These are phyloP conservation scores for Globisporangium orthogonon DNA, from an alignment of 352 stramenopile species.

Conservation along the genomic window DNA sequence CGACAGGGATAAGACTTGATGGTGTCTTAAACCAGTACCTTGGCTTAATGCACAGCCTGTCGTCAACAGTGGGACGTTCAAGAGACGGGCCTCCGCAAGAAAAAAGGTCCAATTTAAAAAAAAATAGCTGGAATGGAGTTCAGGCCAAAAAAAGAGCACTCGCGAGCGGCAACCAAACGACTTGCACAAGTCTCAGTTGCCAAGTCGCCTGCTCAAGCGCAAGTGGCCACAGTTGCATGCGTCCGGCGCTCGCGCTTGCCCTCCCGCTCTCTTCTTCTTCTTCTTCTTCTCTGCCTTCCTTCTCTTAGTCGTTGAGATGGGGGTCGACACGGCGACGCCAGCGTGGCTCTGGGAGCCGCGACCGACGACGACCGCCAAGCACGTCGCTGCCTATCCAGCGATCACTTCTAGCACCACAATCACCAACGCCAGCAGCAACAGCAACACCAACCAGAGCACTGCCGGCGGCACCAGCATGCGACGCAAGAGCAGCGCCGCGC, in stretches of 20 bases:
- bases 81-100: too few species aligned
- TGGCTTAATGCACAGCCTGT: too few species aligned
- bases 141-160: too few species aligned
- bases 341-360: constrained; percentile 3
- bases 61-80: too few species aligned
- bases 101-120: too few species aligned
- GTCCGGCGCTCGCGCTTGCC: constrained; percentile 3
- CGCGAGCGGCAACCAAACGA: too few species aligned
- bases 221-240: constrained; percentile 10
- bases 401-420: not conserved
- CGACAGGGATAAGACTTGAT: too few species aligned
- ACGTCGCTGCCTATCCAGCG: constrained; percentile 5
- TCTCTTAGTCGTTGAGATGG: constrained; percentile 1
- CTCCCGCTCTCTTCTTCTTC: too few species aligned
- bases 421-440: constrained; percentile 2
- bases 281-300: too few species aligned
- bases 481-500: constrained; percentile 18
- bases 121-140: too few species aligned
- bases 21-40: too few species aligned
- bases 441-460: not conserved
- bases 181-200: constrained; percentile 1
- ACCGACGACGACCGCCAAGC: constrained; percentile 10
- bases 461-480: constrained; percentile 10
- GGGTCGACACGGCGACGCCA: constrained; percentile 1
- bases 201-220: not conserved